Base-by-base conservation (phyloP, 2,329 filamentous ascomycete genomes). In the Colletotrichum theobromicola region DNA sequence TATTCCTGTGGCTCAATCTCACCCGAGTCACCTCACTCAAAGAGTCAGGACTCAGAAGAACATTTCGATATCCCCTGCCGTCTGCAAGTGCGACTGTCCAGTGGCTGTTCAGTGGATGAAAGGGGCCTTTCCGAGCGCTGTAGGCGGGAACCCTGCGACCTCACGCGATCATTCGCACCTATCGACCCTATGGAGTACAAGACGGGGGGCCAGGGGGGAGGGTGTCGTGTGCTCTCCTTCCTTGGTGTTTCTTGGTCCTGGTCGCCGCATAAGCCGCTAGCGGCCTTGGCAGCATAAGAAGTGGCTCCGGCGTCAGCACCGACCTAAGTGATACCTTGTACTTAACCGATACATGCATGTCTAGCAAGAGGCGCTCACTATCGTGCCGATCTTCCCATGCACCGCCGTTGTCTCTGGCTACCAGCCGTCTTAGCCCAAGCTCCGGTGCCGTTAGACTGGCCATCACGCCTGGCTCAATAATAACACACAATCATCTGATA, bases 221-320 rank as follows among this genome's bases (percentile, higher is more conserved):
- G 67, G 16, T 24, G 34, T 35, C 21, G 72, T 71, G 72, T 74
- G 72, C 72, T 71, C 71, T 61, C 35, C 67, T 73, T 73, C 60
- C 70, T 70, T 64, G 70, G 58, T 73, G 65, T 58, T 60, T 70
- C 32, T 57, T 70, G 57, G 67, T 50, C 62, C 62, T 26, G 9
- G 46, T 63, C 62, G 62, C 72, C 28, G 63, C 72, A 72, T 72
- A 72, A 67, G 68, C 68, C 72, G 72, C 72, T 72, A 74, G 55
- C 34, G 68, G 72, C 18, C 72, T 74, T 72, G 72, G 72, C 68
- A 58, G 24, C 62, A 67, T 50, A 42, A 57, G 30, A 26, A 30
- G 65, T 57, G 55, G 58, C 65, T 46, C 46, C 58, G 53, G 35
- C 32, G 58, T 60, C 66, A 60, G 42, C 42, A 26, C 46, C 32